Evolutionary conservation across 2,329 filamentous ascomycete genomes (phyloP), one percentile per base, ranked within the genome.

Genomic region (Calonectria ilicicola): DNA sequence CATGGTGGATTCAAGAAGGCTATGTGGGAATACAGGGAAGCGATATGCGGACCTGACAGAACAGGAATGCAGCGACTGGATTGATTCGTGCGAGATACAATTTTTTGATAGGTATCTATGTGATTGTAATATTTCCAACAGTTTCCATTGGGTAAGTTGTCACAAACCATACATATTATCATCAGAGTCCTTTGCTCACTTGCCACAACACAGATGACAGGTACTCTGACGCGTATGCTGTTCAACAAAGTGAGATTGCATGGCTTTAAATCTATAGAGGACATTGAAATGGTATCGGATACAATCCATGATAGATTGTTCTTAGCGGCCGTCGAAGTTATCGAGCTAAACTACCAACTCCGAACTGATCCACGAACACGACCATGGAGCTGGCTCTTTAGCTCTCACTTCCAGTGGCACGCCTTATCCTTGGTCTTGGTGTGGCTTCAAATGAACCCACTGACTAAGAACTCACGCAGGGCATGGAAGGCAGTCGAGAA

Each of bases 371-470:
- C 63, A 17, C 44, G 69, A 17, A 63, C 53, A 1, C 64, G 69
- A 19, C 64, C 69, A 14, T 71, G 53, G 51, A 44, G 66, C 12
- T 71, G 69, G 69, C 64, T 71, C 44, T 67, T 71, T n/a, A 67
- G 69, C 44, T 71, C 69, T 29, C 38, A 71, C 23, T 67, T 53
- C 7, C 69, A 67, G 56, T 71, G 69, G 69, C 69, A 71, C 27
- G 53, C 69, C 19, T 67, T 71, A 15, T 71, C 69, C 3, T 65
- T 71, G 12, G 69, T 71, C 2, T 46, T 71, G 9, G 64, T 71
- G 3, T 71, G 69, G 69, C 69, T 71, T 19, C 69, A 71, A 26
- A 62, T 46, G 64, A 56, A 64, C 32, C 68, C 63, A 26, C 26
- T 66, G 2, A 40, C 42, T 32, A 70, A 60, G 42, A 40, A 32